Conservation (phyloP, 2,329 filamentous ascomycete species). For the Bisporella sp. region DNA sequence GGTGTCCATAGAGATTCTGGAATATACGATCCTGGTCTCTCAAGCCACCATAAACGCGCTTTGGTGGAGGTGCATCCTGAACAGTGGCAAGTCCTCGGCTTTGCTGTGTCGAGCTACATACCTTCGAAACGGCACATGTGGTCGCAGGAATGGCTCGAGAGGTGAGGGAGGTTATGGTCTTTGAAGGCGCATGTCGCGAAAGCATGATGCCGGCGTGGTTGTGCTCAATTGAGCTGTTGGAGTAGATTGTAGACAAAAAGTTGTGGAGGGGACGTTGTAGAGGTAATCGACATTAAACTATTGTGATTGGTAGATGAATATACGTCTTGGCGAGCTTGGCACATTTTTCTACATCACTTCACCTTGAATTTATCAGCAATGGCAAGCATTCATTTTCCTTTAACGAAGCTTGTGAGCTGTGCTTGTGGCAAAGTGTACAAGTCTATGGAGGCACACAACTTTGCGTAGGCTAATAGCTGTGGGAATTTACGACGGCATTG, state of each 20-base stretch:
- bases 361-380: too few species aligned
- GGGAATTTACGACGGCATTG: too few species aligned
- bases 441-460: too few species aligned
- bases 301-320: constrained; percentile 9
- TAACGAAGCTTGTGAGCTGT: too few species aligned
- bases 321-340: too few species aligned
- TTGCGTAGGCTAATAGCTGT: too few species aligned
- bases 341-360: too few species aligned
- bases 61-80: constrained; percentile 64
- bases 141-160: constrained; percentile 24
- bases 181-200: constrained; percentile 29
- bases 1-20: constrained; percentile 94
- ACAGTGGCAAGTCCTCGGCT: constrained; percentile 74
- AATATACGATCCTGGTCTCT: constrained; percentile 98
- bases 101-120: constrained; percentile 36
- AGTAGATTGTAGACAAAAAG: constrained; percentile 5
- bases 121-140: constrained; percentile 18
- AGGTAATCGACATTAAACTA: constrained; percentile 10
- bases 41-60: constrained; percentile 73
- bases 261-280: constrained; percentile 19
- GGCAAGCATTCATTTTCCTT: too few species aligned
- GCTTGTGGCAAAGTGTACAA: too few species aligned
- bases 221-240: constrained; percentile 28
- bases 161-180: constrained; percentile 24
- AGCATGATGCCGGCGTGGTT: constrained; percentile 26